phyloP scores from a whole-genome alignment of 2,329 filamentous ascomycete genomes.

The Pseudocercospora vitis region DNA sequence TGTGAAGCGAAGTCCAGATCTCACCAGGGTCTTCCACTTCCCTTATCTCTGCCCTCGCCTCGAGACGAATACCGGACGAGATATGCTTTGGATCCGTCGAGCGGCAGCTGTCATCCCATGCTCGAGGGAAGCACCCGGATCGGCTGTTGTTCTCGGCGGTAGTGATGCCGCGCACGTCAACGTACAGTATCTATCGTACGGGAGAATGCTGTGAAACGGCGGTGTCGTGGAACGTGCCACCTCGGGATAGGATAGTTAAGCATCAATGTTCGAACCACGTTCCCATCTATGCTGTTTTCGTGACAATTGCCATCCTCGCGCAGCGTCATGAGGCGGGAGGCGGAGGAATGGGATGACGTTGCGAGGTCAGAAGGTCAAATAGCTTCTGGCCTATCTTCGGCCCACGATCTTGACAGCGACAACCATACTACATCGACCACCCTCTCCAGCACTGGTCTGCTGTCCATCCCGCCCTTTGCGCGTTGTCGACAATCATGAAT shows the following conservation, averaged over 20 bases:
- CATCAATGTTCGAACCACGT: neutral
- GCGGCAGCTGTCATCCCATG: slow-evolving; percentile 15
- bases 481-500: neutral
- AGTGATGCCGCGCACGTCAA: slow-evolving; percentile 13
- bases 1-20: neutral
- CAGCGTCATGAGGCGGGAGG: neutral
- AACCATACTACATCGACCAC: neutral
- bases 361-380: neutral
- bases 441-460: neutral
- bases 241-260: slow-evolving; percentile 3
- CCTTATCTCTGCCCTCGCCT: slow-evolving; percentile 7
- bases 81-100: slow-evolving; percentile 16
- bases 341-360: slow-evolving; percentile 4
- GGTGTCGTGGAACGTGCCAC: slow-evolving; percentile 15
- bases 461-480: neutral
- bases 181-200: no score
- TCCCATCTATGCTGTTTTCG: neutral
- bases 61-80: no score
- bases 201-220: slow-evolving; percentile 14
- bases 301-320: neutral
- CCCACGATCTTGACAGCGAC: neutral
- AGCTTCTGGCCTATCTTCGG: neutral
- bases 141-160: slow-evolving; percentile 12
- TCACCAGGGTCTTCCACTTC: slow-evolving; percentile 11
- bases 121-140: slow-evolving; percentile 1